Evolutionary conservation across 371 early-diverging fungal species (phyloP), one percentile per base, ranked within the genome.

Genomic region (Rhizomucor pusillus): DNA sequence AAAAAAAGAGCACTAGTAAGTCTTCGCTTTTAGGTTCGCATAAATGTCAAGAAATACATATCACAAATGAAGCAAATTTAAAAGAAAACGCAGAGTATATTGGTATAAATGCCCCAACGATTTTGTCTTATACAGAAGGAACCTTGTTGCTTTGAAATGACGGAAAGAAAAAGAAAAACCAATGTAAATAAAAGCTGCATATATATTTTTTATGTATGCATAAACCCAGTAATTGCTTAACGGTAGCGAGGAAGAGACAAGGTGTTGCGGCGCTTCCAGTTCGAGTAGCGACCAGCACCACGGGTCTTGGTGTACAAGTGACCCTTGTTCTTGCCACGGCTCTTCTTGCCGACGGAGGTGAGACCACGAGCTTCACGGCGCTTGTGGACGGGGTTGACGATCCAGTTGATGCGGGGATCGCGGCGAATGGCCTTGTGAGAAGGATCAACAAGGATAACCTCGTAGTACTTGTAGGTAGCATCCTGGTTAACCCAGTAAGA

Each of bases 401-500:
- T 97, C 99, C 99, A 99, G 91, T 83, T 33, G 90, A 87, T 29
- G 85, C 67, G 66, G 56, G 93, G 79, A 76, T 99, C 99, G 67
- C 94, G 94, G 63, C 99, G 91, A 81, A 99, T 97, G 60, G 91
- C 93, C 85, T 91, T 90, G 90, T 97, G 97, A 57, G 75, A 70
- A 63, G 98, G 97, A 79, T 99, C 98, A 61, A 99, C 98, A 52
- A 94, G 85, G 78, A 99, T 99, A 67, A 98, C 96, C 80, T 99
- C 99, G 80, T 79, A 99, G 90, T 90, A 97, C 87, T 99, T 98
- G 90, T 91, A 98, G 71, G 94, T 92, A 58, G 95, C 81, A 80
- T 99, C 99, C 82, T 93, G 90, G 90, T 97, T 96, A 58, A 99
- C 90, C 99, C 98, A 97, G 93, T 99, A 99, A 53, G 95, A 95